These are phyloP conservation scores for Vitis labrusca DNA, from an alignment of 164 flowering plant species.

Conservation along the genomic window DNA sequence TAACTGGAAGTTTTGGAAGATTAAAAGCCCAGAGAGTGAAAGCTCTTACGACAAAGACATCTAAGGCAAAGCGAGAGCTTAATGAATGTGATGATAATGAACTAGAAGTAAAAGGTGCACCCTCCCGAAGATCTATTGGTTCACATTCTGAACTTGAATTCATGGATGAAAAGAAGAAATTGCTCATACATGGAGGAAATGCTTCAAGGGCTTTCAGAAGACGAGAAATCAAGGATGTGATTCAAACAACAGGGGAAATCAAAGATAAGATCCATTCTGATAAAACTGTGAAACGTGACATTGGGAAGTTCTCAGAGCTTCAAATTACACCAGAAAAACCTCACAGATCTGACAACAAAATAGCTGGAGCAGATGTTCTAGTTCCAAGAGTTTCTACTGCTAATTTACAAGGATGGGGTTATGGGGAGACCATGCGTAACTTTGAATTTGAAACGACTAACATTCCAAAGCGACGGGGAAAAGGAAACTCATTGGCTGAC, in stretches of 20 bases:
- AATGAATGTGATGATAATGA: constrained; percentile 17
- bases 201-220: constrained; percentile 10
- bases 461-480: constrained; percentile 18
- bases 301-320: constrained; percentile 2
- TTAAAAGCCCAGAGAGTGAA: constrained; percentile 62
- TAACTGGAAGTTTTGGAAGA: constrained; percentile 53
- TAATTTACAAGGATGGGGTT: constrained; percentile 58
- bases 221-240: constrained; percentile 10
- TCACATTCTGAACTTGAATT: constrained; percentile 20
- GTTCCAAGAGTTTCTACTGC: constrained; percentile 28
- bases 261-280: constrained; percentile 5
- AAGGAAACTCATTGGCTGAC: constrained; percentile 25
- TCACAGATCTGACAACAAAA: constrained; percentile 14
- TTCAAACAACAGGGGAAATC: constrained; percentile 1
- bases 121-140: constrained; percentile 10
- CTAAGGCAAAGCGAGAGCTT: constrained; percentile 31
- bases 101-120: constrained; percentile 9
- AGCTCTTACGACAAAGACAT: constrained; percentile 38
- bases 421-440: constrained; percentile 23
- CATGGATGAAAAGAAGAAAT: constrained; percentile 14
- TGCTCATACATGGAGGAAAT: constrained; percentile 13
- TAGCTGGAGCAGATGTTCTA: constrained; percentile 14
- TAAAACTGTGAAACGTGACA: not conserved
- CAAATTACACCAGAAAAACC: constrained; percentile 8
- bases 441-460: constrained; percentile 20